Evolutionary conservation across 148 eudicot genomes (phyloP).

Genomic region (Polygonum aviculare): DNA sequence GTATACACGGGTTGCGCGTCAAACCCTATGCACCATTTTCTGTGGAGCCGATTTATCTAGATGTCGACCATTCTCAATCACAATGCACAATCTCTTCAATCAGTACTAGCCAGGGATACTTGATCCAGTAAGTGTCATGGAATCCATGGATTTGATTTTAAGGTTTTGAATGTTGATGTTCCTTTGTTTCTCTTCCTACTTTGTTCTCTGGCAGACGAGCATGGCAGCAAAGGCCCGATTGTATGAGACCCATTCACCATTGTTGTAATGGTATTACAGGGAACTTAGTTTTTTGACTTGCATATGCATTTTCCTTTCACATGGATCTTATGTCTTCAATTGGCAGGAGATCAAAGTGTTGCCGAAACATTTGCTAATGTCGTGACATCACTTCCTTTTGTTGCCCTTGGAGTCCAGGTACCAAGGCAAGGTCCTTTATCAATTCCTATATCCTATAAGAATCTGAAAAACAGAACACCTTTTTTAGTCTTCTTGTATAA

Average conservation of each 20-base stretch:
- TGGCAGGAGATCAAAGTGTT: slow-evolving; percentile 57
- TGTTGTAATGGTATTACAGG: slow-evolving; percentile 38
- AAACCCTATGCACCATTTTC: slow-evolving; percentile 63
- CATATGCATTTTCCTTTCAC: background rate
- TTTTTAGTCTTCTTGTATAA: background rate
- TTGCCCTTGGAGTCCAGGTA: slow-evolving; percentile 75
- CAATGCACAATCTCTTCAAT: slow-evolving; percentile 18
- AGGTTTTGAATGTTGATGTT: background rate
- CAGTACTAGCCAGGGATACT: slow-evolving; percentile 26
- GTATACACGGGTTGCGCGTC: slow-evolving; percentile 73
- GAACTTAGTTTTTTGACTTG: background rate
- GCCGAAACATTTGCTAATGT: slow-evolving; percentile 82
- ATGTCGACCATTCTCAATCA: slow-evolving; percentile 32
- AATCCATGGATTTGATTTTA: background rate
- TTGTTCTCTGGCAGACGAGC: slow-evolving; percentile 38
- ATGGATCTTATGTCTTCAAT: background rate
- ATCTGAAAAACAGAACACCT: background rate
- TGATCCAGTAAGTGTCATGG: slow-evolving; percentile 46
- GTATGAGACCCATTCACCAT: slow-evolving; percentile 66
- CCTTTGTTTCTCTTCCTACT: slow-evolving; percentile 1
- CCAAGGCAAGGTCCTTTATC: slow-evolving; percentile 50
- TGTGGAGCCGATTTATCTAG: slow-evolving; percentile 46
- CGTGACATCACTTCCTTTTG: slow-evolving; percentile 89
- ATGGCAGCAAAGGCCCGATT: slow-evolving; percentile 73
- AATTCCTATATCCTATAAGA: background rate